phyloP scores from a whole-genome alignment of 2,329 filamentous ascomycete species.

The Chalaropsis thielavioides region DNA sequence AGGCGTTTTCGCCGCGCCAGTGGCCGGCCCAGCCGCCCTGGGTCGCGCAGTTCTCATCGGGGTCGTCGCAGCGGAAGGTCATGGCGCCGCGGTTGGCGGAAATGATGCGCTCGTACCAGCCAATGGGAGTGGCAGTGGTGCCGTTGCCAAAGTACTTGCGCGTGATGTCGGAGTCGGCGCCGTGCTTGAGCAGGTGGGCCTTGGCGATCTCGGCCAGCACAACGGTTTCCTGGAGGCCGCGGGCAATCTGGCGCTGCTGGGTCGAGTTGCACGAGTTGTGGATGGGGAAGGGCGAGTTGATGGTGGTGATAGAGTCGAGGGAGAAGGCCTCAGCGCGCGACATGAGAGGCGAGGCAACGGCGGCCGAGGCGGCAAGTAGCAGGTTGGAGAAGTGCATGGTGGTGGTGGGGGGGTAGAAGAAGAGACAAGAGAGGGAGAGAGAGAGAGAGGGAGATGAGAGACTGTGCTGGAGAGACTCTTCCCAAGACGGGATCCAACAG shows the following conservation, averaged over 20 bases:
- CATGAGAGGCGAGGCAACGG: background rate
- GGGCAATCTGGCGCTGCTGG: conserved; percentile 39
- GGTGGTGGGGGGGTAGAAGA: background rate
- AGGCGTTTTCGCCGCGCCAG: conserved; percentile 51
- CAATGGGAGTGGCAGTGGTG: conserved; percentile 42
- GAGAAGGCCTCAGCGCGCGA: background rate
- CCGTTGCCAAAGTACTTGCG: conserved; percentile 52
- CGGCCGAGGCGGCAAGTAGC: conserved; percentile 1
- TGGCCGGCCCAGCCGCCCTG: conserved; percentile 48
- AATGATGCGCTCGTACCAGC: conserved; percentile 47
- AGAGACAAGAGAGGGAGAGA: background rate
- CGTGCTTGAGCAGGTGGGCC: conserved; percentile 44
- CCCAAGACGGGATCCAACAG: background rate
- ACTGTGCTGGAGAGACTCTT: background rate
- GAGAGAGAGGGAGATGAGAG: background rate
- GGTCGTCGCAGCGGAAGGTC: conserved; percentile 54
- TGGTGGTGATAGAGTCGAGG: background rate
- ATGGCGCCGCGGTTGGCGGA: conserved; percentile 41
- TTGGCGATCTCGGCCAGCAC: conserved; percentile 45
- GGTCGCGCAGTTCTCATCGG: conserved; percentile 46
- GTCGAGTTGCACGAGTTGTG: conserved; percentile 53
- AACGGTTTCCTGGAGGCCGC: conserved; percentile 44
- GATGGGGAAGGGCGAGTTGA: conserved; percentile 25
- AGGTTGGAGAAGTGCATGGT: conserved; percentile 8
- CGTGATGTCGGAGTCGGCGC: conserved; percentile 43